Conservation (phyloP, 345 rosid species). For the Salix brachista region DNA sequence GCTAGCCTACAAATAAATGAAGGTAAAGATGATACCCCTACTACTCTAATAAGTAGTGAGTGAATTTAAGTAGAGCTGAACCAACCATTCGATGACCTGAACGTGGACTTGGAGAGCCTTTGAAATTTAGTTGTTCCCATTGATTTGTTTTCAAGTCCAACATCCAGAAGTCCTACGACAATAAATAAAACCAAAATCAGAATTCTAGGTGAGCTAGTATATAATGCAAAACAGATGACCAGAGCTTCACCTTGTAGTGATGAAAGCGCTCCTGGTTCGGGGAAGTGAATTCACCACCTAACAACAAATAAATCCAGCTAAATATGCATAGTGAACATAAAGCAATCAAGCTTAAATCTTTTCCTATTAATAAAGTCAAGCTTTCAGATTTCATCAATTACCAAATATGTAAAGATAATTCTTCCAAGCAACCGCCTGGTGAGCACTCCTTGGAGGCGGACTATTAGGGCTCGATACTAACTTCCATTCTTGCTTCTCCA, state of each 20-base stretch:
- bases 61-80: slow-evolving; percentile 8
- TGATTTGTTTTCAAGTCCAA: slow-evolving; percentile 88
- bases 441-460: slow-evolving; percentile 98
- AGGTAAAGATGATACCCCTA: neutral
- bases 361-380: neutral
- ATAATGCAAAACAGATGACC: neutral
- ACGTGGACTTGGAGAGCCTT: slow-evolving; percentile 88
- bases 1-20: neutral
- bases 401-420: slow-evolving; percentile 90
- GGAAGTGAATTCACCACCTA: slow-evolving; percentile 97
- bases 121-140: slow-evolving; percentile 87
- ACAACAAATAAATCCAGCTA: slow-evolving; percentile 5
- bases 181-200: neutral
- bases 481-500: slow-evolving; percentile 92
- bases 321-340: neutral
- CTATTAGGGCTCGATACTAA: slow-evolving; percentile 84
- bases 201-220: neutral
- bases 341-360: neutral
- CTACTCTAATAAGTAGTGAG: neutral
- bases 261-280: slow-evolving; percentile 96
- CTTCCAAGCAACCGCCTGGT: slow-evolving; percentile 97
- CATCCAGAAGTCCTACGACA: slow-evolving; percentile 82
- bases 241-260: slow-evolving; percentile 73
- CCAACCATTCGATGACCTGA: slow-evolving; percentile 98
- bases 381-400: slow-evolving; percentile 21